Conservation (phyloP, 331 rosid species). For the Arachis monticola region DNA sequence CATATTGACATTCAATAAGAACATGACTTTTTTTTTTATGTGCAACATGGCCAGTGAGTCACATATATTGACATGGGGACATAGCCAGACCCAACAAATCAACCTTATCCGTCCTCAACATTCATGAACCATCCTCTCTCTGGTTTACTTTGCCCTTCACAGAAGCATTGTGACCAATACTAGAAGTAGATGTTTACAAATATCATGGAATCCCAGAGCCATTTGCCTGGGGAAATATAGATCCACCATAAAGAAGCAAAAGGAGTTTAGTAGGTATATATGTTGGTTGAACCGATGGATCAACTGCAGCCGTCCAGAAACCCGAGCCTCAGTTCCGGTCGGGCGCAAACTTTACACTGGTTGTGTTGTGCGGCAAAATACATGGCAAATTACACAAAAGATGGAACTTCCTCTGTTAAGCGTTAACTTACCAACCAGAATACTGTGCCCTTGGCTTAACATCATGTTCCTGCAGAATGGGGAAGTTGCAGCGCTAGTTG, state of each 20-base stretch:
- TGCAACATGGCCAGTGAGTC: slow-evolving; percentile 45
- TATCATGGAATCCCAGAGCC: slow-evolving; percentile 4
- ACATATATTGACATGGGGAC: slow-evolving; percentile 42
- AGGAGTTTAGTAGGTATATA: slow-evolving; percentile 9
- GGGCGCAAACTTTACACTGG: slow-evolving; percentile 37
- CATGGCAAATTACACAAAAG: slow-evolving; percentile 38
- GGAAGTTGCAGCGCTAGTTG: slow-evolving; percentile 52
- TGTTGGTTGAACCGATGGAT: slow-evolving; percentile 39
- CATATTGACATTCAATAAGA: not conserved
- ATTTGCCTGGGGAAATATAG: not conserved
- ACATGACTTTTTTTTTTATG: not conserved
- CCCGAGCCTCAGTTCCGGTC: slow-evolving; percentile 31
- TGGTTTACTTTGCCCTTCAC: slow-evolving; percentile 52
- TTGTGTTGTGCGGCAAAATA: slow-evolving; percentile 30
- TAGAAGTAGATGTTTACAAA: slow-evolving; percentile 54
- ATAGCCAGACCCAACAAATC: slow-evolving; percentile 43
- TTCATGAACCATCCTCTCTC: slow-evolving; percentile 48
- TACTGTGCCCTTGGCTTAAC: slow-evolving; percentile 30
- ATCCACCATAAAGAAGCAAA: slow-evolving; percentile 9
- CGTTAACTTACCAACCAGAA: slow-evolving; percentile 34
- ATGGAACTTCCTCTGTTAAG: slow-evolving; percentile 33
- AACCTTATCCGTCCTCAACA: slow-evolving; percentile 37
- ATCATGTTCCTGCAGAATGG: slow-evolving; percentile 57
- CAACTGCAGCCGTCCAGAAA: slow-evolving; percentile 45
- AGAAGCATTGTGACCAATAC: slow-evolving; percentile 51